A percentile compares a stretch with the other conserved stretches of the same genome.
Evolutionary conservation across 352 stramenopile species (phyloP).

Genomic region (Pythium aquatile): DNA sequence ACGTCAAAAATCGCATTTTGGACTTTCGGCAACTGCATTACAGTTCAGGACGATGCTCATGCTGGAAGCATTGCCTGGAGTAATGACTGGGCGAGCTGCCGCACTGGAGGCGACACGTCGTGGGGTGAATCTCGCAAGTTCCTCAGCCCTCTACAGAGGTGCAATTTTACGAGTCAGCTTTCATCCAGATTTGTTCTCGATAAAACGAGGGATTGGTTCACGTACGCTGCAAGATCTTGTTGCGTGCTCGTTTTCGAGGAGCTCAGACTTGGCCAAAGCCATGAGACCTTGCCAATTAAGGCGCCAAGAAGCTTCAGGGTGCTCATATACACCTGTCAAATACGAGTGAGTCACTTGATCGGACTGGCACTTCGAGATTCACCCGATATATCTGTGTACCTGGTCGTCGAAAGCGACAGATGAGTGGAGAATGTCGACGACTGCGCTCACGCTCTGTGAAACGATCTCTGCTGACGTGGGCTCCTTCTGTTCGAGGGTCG

Average conservation of each 20-base stretch:
- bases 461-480: background rate
- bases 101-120: slow-evolving; percentile 26
- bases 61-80: slow-evolving; percentile 36
- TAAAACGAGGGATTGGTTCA: background rate
- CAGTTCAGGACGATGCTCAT: background rate
- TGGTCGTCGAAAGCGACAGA: background rate
- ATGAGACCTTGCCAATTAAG: slow-evolving; percentile 48
- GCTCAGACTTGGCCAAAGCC: slow-evolving; percentile 29
- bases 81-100: slow-evolving; percentile 52
- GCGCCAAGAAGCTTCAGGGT: slow-evolving; percentile 57
- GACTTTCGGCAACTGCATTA: background rate
- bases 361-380: no score
- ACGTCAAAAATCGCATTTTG: no score
- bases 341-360: no score
- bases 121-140: slow-evolving; percentile 30
- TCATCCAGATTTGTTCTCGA: background rate
- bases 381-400: background rate
- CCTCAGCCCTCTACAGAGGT: slow-evolving; percentile 34
- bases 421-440: slow-evolving; percentile 1
- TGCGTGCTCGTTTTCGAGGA: background rate
- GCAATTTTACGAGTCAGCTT: background rate
- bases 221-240: slow-evolving; percentile 17
- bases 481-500: slow-evolving; percentile 15
- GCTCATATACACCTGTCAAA: slow-evolving; percentile 42
- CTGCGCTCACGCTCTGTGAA: background rate